Conservation (phyloP, 2,329 filamentous ascomycete genomes). For the Periglandula ipomoeae region DNA sequence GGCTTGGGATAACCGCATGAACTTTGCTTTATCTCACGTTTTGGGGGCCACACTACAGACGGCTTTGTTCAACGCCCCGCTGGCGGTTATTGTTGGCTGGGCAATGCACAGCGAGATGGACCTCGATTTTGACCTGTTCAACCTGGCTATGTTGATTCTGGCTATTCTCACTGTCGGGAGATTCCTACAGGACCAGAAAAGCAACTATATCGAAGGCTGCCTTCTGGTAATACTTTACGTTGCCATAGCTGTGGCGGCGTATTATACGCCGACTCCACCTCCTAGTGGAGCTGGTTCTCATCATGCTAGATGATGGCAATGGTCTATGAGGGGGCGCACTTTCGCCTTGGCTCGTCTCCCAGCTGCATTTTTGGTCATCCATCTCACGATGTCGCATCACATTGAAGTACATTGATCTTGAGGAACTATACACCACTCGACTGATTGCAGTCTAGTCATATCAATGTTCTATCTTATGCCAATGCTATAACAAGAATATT, state of each 20-base stretch:
- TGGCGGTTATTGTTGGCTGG: slow-evolving; percentile 80
- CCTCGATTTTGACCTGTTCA: slow-evolving; percentile 80
- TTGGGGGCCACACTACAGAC: slow-evolving; percentile 85
- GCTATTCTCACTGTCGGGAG: slow-evolving; percentile 81
- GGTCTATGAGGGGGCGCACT: too few species aligned
- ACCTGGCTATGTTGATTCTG: slow-evolving; percentile 71
- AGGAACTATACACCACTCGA: too few species aligned
- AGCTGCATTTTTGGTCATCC: too few species aligned
- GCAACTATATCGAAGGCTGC: slow-evolving; percentile 80
- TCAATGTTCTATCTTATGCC: too few species aligned
- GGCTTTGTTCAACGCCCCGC: slow-evolving; percentile 75
- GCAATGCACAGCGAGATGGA: slow-evolving; percentile 61
- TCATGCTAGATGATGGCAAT: neutral
- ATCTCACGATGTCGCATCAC: too few species aligned
- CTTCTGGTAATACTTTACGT: slow-evolving; percentile 64
- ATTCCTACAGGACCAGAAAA: slow-evolving; percentile 80
- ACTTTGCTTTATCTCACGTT: slow-evolving; percentile 64
- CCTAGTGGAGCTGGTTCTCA: neutral
- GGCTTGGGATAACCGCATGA: slow-evolving; percentile 70
- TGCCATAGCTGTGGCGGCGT: slow-evolving; percentile 50
- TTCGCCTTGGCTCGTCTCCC: too few species aligned
- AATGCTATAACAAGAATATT: too few species aligned
- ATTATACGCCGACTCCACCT: slow-evolving; percentile 43
- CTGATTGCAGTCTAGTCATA: too few species aligned
- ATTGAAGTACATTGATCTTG: too few species aligned